Base-by-base conservation (phyloP, 495 filamentous ascomycete genomes). In the Durotheca rogersii region DNA sequence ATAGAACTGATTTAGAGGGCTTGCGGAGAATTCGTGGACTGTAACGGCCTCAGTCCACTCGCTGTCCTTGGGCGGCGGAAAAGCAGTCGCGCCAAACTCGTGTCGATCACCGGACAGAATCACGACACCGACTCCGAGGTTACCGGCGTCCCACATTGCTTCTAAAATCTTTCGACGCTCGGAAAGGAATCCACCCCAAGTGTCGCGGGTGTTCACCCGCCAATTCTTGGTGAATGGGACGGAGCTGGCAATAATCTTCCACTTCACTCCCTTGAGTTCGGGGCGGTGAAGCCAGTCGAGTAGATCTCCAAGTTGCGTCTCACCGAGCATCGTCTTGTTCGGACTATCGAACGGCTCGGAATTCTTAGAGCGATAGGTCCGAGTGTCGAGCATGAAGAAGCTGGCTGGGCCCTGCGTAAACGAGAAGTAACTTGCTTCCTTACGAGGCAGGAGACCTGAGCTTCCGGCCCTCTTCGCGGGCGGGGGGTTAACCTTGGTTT, bases 161-260 rank as follows among this genome's bases (percentile, higher is more conserved):
- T 95, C 84, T 33, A 97, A 82, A 34, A 98, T 80, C 47, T 69
- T 78, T 20, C 75, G 78, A 11, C 93, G 83, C 69, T 98, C 93
- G 34, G 75, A 57, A 9, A 95, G 74, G 68, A 90, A 96, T 0
- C 89, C 90, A 27, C 85, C 89, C 93, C 93, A 98, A 2, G 93
- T 96, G 61, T 98, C 93, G 32, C 79, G 72, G 3, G 76, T 81
- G 45, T 88, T 87, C 55, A 93, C 77, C 19, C 77, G 82, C 93
- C 93, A 98, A 69, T 98, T 98, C 67, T 94, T 91, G 10, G 93
- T 97, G 69, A 98, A 96, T 0, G 93, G 93, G 21, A 96, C 83
- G 20, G 85, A 88, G 36, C 86, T 88, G 4, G 88, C 81, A 27
- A 98, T 69, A 62, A 98, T 83, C 71, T 97, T 97, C 92, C 92